These are phyloP conservation scores for Aechmea fasciata DNA, from an alignment of 176 grass and related monocot genomes.

Conservation along the genomic window DNA sequence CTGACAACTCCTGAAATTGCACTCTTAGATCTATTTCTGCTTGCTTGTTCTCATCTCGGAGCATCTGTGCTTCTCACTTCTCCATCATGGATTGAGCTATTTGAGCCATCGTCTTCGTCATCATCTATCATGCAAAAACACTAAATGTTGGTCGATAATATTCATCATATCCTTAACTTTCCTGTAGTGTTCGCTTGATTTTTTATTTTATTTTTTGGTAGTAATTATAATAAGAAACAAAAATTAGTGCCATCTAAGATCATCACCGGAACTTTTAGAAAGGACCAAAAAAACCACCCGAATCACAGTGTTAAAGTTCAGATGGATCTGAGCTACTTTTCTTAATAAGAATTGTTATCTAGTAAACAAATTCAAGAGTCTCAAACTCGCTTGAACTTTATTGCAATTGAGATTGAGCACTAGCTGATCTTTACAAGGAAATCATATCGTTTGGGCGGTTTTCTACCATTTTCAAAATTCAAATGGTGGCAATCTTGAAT, in stretches of 20 bases:
- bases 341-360: too few relatives aligned
- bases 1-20: conserved; percentile 6
- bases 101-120: conserved; percentile 1
- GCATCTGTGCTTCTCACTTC: background rate
- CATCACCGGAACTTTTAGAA: too few relatives aligned
- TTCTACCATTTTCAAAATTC: too few relatives aligned
- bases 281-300: too few relatives aligned
- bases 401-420: too few relatives aligned
- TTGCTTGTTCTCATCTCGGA: too few relatives aligned
- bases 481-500: too few relatives aligned
- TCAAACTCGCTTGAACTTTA: too few relatives aligned
- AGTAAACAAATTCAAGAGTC: too few relatives aligned
- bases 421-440: too few relatives aligned
- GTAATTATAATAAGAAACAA: background rate
- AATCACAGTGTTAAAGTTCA: background rate
- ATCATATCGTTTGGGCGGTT: too few relatives aligned
- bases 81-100: background rate
- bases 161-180: background rate
- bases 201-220: background rate
- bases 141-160: background rate
- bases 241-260: too few relatives aligned
- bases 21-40: conserved; percentile 10
- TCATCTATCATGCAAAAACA: background rate
- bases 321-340: background rate
- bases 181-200: background rate